Evolutionary conservation across 2,329 filamentous ascomycete species (phyloP).

Genomic region (Aspergillus eucalypticola): DNA sequence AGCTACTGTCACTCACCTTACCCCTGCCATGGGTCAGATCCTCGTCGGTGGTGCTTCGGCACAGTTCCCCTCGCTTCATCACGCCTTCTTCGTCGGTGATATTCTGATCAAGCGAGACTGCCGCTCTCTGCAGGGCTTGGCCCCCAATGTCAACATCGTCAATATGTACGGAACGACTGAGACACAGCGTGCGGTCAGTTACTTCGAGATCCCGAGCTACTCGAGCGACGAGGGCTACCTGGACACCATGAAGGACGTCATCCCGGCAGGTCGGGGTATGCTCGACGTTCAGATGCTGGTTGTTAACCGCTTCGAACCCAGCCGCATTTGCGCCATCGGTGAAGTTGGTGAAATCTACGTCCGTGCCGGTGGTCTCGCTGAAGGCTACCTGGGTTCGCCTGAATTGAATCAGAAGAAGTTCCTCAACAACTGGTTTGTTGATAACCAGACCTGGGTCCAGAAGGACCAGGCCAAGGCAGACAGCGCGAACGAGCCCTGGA

Average conservation of each 20-base stretch:
- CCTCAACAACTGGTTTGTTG: conserved; percentile 81
- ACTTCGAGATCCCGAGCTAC: conserved; percentile 72
- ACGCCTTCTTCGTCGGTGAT: conserved; percentile 90
- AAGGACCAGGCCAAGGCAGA: conserved; percentile 58
- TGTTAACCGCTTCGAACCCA: conserved; percentile 68
- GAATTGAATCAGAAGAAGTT: conserved; percentile 75
- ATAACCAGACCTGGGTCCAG: conserved; percentile 68
- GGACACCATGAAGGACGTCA: conserved; percentile 68
- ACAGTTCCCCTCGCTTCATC: conserved; percentile 72
- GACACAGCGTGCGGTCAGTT: conserved; percentile 77
- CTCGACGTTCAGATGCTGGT: conserved; percentile 84
- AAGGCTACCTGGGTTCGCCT: conserved; percentile 68
- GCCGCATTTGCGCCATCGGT: conserved; percentile 72
- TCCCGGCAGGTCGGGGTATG: conserved; percentile 86
- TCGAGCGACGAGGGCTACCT: conserved; percentile 64
- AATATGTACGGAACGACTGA: conserved; percentile 92
- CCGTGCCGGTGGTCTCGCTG: conserved; percentile 77
- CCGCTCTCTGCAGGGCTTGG: conserved; percentile 71
- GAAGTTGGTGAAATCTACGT: conserved; percentile 84
- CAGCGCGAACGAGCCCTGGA: conserved; percentile 68
- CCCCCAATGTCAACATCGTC: conserved; percentile 71
- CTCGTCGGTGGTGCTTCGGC: conserved; percentile 80
- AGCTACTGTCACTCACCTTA: conserved; percentile 82
- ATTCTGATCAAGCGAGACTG: conserved; percentile 84
- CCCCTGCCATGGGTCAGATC: conserved; percentile 95